Conservation (phyloP, 768 basidiomycete species). For the Tulasnella sp. region DNA sequence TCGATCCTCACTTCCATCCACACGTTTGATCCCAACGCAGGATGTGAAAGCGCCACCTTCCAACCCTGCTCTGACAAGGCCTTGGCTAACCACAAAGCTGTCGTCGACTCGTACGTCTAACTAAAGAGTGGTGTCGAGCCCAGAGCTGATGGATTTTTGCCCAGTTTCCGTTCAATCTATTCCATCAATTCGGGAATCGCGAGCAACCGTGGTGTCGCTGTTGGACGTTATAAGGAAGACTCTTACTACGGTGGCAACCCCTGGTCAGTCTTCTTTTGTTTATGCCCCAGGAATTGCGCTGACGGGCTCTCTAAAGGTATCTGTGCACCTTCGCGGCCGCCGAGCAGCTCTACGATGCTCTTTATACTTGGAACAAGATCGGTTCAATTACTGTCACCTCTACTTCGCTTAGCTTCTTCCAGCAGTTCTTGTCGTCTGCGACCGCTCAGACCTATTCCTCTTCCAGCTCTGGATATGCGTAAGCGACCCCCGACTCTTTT, state of each 20-base stretch:
- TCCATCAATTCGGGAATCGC: slow-evolving; percentile 57
- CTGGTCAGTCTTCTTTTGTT: slow-evolving; percentile 19
- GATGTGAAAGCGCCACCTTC: slow-evolving; percentile 70
- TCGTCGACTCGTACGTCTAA: slow-evolving; percentile 27
- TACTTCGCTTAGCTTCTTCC: slow-evolving; percentile 31
- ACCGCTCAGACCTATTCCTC: slow-evolving; percentile 26
- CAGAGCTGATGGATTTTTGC: not conserved
- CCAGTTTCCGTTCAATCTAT: slow-evolving; percentile 58
- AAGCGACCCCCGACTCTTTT: not conserved
- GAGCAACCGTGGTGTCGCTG: slow-evolving; percentile 55
- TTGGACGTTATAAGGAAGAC: slow-evolving; percentile 77
- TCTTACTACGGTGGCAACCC: slow-evolving; percentile 44
- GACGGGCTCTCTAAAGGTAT: slow-evolving; percentile 49
- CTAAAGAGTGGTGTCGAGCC: not conserved
- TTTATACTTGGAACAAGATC: slow-evolving; percentile 27
- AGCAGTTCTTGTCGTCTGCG: slow-evolving; percentile 23
- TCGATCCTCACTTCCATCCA: slow-evolving; percentile 70
- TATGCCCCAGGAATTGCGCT: not conserved
- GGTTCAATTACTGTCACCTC: slow-evolving; percentile 27
- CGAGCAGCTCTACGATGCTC: slow-evolving; percentile 42
- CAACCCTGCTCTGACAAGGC: slow-evolving; percentile 82
- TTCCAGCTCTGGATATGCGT: slow-evolving; percentile 4
- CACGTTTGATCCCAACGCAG: slow-evolving; percentile 48
- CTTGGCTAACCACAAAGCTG: slow-evolving; percentile 47
- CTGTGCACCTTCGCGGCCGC: slow-evolving; percentile 65